A percentile compares a stretch with the other conserved stretches of the same genome.
Conservation (phyloP, 176 grass and related monocot species). For the Zoysia pacifica region DNA sequence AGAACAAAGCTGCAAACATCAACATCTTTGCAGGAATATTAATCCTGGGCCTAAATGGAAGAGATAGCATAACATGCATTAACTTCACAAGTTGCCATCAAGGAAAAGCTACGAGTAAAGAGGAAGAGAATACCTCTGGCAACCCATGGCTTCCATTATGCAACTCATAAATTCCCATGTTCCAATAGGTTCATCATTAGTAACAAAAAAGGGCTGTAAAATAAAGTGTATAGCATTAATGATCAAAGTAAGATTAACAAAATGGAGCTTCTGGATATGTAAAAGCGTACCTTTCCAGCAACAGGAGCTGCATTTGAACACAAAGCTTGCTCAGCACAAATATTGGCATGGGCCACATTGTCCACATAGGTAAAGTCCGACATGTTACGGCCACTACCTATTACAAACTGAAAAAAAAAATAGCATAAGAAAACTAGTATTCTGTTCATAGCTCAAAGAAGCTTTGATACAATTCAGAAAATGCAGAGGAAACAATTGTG, state of each 20-base stretch:
- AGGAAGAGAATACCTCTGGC: slow-evolving; percentile 63
- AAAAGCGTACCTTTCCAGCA: slow-evolving; percentile 69
- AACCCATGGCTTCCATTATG: slow-evolving; percentile 82
- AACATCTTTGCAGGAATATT: slow-evolving; percentile 73
- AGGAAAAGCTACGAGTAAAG: not conserved
- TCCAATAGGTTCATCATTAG: slow-evolving; percentile 71
- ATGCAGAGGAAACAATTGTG: slow-evolving; percentile 8
- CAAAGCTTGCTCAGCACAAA: slow-evolving; percentile 69
- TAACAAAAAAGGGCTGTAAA: slow-evolving; percentile 83
- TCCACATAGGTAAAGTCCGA: slow-evolving; percentile 76
- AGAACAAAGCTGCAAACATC: slow-evolving; percentile 38
- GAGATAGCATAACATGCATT: slow-evolving; percentile 42
- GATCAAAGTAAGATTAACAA: slow-evolving; percentile 22
- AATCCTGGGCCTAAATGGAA: slow-evolving; percentile 66
- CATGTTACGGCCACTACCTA: slow-evolving; percentile 62
- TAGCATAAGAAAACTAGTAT: slow-evolving; percentile 28
- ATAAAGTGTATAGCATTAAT: not conserved
- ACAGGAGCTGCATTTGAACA: slow-evolving; percentile 44
- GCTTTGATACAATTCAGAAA: slow-evolving; percentile 23
- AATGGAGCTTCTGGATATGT: slow-evolving; percentile 3
- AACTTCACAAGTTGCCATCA: slow-evolving; percentile 38
- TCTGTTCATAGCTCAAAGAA: slow-evolving; percentile 10
- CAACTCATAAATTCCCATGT: slow-evolving; percentile 88
- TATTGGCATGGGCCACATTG: slow-evolving; percentile 72
- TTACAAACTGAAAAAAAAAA: slow-evolving; percentile 68